Conservation (phyloP, 176 grass and related monocot species). For the Oryza glaberrima region DNA sequence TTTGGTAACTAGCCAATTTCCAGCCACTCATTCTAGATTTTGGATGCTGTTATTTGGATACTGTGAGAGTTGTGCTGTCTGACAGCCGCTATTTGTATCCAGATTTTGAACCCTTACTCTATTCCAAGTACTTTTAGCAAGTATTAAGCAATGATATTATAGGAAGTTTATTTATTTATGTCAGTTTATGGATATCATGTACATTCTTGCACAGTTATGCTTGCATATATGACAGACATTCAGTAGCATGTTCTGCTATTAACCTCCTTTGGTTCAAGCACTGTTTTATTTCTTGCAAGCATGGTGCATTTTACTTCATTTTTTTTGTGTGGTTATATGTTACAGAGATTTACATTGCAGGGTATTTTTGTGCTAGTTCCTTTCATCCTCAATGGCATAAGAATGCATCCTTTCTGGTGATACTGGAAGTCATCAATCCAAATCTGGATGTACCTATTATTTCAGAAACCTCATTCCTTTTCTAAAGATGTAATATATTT, state of each 20-base stretch:
- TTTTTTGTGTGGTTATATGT: not conserved
- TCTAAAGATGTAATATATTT: slow-evolving; percentile 29
- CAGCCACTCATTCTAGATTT: too few relatives aligned
- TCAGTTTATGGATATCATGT: not conserved
- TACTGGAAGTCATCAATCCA: not conserved
- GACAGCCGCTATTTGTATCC: too few relatives aligned
- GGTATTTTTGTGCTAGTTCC: slow-evolving; percentile 60
- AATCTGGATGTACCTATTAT: not conserved
- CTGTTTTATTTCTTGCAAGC: not conserved
- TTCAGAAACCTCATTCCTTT: not conserved
- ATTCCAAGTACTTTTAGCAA: not conserved
- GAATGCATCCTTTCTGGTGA: slow-evolving; percentile 62
- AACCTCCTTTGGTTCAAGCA: not conserved
- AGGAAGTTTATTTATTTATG: not conserved
- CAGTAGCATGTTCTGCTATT: not conserved
- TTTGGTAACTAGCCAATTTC: too few relatives aligned
- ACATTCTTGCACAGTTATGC: not conserved
- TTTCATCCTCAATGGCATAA: slow-evolving; percentile 57
- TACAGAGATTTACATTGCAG: slow-evolving; percentile 45
- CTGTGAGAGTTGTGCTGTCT: too few relatives aligned
- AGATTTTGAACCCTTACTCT: not conserved
- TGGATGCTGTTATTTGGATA: too few relatives aligned
- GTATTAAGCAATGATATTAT: not conserved
- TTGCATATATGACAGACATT: not conserved
- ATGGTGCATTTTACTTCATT: slow-evolving; percentile 4